Conservation (phyloP, 1,139 yeast genomes). For the Saccharomyces pastorianus region DNA sequence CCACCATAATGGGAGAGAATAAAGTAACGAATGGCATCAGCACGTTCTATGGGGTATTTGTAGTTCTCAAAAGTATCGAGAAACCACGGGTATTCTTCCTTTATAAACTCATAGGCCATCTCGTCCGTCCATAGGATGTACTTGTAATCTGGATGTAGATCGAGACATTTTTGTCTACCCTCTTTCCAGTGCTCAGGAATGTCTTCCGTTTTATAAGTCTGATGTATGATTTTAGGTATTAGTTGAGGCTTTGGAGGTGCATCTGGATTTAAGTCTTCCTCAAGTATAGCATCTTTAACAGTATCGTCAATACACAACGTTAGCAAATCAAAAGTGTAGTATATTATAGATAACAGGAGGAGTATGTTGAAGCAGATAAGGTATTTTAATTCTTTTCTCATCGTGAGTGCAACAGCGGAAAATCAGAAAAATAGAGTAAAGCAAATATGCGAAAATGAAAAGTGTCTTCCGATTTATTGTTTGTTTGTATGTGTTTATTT, state of each 20-base stretch:
- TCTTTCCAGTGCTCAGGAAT: conserved; percentile 76
- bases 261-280: conserved; percentile 44
- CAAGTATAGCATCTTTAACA: conserved; percentile 51
- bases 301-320: conserved; percentile 70
- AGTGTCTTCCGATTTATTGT: not conserved
- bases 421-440: not conserved
- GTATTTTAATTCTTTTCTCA: conserved; percentile 51
- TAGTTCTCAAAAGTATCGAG: conserved; percentile 68
- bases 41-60: conserved; percentile 76
- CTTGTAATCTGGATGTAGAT: conserved; percentile 77
- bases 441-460: not conserved
- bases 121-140: conserved; percentile 89
- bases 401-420: conserved; percentile 9
- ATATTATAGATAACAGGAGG: conserved; percentile 49
- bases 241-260: conserved; percentile 32
- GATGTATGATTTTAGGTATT: conserved; percentile 88
- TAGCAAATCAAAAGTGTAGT: conserved; percentile 65
- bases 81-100: conserved; percentile 80
- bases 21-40: conserved; percentile 89
- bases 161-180: conserved; percentile 69
- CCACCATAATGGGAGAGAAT: conserved; percentile 82
- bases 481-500: conserved; percentile 1
- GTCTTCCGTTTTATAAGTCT: conserved; percentile 72
- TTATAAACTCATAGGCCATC: conserved; percentile 69
- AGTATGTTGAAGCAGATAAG: conserved; percentile 51